Percentiles rank a stretch among this genome's conserved stretches.
Conservation (phyloP, 164 flowering plant genomes). For the Piper betle region DNA sequence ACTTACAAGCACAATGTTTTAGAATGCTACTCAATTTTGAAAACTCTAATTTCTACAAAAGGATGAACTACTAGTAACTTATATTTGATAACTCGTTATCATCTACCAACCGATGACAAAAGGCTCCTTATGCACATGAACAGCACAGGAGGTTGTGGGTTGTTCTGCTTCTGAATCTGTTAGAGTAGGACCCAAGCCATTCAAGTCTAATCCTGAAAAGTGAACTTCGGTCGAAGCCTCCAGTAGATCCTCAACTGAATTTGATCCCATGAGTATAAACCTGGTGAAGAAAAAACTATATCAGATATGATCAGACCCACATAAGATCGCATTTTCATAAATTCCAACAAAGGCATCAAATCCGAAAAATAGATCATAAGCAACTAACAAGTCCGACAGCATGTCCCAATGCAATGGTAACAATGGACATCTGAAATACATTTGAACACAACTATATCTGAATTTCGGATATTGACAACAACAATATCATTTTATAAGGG, state of each 20-base stretch:
- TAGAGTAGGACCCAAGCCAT: conserved; percentile 21
- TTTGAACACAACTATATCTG: too few species aligned
- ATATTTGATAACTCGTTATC: too few species aligned
- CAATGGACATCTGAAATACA: too few species aligned
- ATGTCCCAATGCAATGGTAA: too few species aligned
- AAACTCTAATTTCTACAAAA: not conserved
- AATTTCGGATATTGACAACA: too few species aligned
- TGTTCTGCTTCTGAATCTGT: conserved; percentile 30
- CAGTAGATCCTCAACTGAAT: conserved; percentile 56
- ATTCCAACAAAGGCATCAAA: too few species aligned
- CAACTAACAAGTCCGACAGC: too few species aligned
- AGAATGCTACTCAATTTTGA: not conserved
- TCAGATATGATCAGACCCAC: not conserved
- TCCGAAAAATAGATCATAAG: too few species aligned
- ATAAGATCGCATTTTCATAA: too few species aligned
- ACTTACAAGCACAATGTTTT: too few species aligned
- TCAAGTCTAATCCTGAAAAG: conserved; percentile 82
- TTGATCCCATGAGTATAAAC: conserved; percentile 44
- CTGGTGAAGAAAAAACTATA: conserved; percentile 9
- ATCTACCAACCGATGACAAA: conserved; percentile 66
- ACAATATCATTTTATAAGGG: too few species aligned
- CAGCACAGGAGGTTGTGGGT: conserved; percentile 45
- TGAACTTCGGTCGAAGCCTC: conserved; percentile 76
- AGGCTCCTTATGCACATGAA: conserved; percentile 47
- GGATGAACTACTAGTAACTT: not conserved